A percentile compares a stretch with the other conserved stretches of the same genome.
phyloP scores from a whole-genome alignment of 2,329 filamentous ascomycete genomes.

The Parafenestella ontariensis region DNA sequence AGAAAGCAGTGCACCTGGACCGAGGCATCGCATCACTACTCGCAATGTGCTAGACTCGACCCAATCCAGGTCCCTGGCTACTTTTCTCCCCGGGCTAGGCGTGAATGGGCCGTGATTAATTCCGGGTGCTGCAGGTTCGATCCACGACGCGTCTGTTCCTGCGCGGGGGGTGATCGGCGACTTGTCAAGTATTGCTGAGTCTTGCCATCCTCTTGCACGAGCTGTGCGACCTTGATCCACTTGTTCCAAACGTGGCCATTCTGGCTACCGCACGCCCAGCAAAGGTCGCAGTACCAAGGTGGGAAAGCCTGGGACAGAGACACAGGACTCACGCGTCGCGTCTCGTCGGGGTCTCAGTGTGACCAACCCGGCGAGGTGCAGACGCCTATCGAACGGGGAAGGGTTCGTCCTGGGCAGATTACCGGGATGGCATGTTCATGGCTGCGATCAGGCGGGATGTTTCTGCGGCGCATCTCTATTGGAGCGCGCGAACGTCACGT shows the following conservation, averaged over 20 bases:
- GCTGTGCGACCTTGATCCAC: neutral
- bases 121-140: slow-evolving; percentile 9
- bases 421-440: neutral
- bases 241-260: neutral
- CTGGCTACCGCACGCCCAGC: neutral
- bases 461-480: slow-evolving; percentile 1
- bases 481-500: slow-evolving; percentile 6
- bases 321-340: slow-evolving; percentile 1
- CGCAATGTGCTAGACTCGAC: neutral
- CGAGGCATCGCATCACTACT: no score
- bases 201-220: no score
- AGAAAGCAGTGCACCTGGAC: no score
- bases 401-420: neutral
- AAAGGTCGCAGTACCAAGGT: neutral
- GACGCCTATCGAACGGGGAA: neutral
- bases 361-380: slow-evolving; percentile 2
- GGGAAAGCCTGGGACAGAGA: neutral
- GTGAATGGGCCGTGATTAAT: slow-evolving; percentile 8
- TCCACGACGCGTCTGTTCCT: slow-evolving; percentile 6
- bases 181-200: neutral
- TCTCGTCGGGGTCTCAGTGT: slow-evolving; percentile 11
- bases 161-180: neutral
- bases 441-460: neutral
- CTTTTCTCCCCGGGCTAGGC: slow-evolving; percentile 2
- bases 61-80: slow-evolving; percentile 1